Base-by-base conservation (phyloP, 2,329 filamentous ascomycete genomes). In the Penicillium concentricum region DNA sequence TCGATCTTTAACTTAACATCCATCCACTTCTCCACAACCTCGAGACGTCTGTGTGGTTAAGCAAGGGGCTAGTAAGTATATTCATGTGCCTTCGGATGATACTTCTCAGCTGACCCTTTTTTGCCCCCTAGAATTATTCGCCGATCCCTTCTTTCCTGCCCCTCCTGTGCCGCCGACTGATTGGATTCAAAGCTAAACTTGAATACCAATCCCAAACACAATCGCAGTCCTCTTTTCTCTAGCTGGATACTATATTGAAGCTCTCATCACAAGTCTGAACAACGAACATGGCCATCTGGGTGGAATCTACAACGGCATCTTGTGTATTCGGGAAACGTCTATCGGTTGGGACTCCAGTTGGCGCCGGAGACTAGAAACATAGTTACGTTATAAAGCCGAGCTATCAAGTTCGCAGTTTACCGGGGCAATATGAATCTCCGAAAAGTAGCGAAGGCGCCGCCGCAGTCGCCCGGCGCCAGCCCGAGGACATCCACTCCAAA, bases 281-380 rank as follows among this genome's bases (percentile, higher is more conserved):
- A 57, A 48, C 56, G 64, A 67, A 61, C 59, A 67, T 67, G 64
- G 63, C 63, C 54, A 64, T 59, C 61, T 59, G 63, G 58, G 52
- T 49, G 46, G 55, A 58, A 38, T 34, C 34, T 42, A 24, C 52
- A 54, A 54, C 35, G 52, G 58, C 49, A 63, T 55, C 38, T 56
- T 60, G 56, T 58, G 47, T 44, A 61, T 56, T 61, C 42, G 56
- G 61, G 54, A 61, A 50, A 35, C 51, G 45, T 52, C 43, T 48
- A 43, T 61, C 51, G 46, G 39, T 41, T 41, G 50, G 57, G 32
- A 53, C 53, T 30, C 52, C 60, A 51, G 48, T 63, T 34, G 57
- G 59, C 47, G 54, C 61, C 42, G 63, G 64, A 12, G 64, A 61
- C 52, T 67, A 64, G 57, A 54, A 38, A 38, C 44, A 22, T 38